Evolutionary conservation across 805 yeast species (phyloP), one percentile per base, ranked within the genome.

Genomic region (Suhomyces sp.): DNA sequence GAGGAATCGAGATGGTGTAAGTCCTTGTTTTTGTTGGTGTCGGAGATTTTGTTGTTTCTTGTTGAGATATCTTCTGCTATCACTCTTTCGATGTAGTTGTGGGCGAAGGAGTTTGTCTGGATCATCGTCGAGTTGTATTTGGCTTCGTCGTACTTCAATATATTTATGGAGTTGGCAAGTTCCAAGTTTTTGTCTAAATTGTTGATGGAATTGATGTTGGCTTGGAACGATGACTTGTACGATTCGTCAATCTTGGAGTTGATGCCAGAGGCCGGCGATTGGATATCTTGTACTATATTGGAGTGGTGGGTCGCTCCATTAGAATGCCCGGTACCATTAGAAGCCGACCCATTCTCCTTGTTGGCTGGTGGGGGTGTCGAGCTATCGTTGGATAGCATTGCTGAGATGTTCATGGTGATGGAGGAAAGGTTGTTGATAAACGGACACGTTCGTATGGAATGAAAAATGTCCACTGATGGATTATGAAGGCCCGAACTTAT

Each of bases 81-180:
- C 15, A 60, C 59, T 12, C 69, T 49, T 21, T 63, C 68, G 19
- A 64, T 47, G 41, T 57, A 63, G 42, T 58, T 62, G 30, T 54
- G 37, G 9, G 65, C 49, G 15, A 59, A 31, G 14, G 51, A 48
- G 31, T 52, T 46, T 15, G 62, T 46, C 22, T 48, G 31, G 29
- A 42, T 35, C 42, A 44, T 31, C 13, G 42, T 35, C 30, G 35
- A 35, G 44, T 44, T 42, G 35, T 42, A 31, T 24, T 32, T 36
- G 28, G 36, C 38, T 29, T 44, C 48, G 27, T 44, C 48, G 23
- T 36, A 39, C 31, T 41, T 42, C 25, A 44, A 25, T 15, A 44
- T 28, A 26, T 33, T 31, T 28, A 33, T 19, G 39, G 40, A 33
- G 27, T 44, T 33, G 19, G 45, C 30, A 14, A 37, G 33, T 12